Evolutionary conservation across 306 rosid genomes (phyloP).

Genomic region (Casuarina cunninghamiana): DNA sequence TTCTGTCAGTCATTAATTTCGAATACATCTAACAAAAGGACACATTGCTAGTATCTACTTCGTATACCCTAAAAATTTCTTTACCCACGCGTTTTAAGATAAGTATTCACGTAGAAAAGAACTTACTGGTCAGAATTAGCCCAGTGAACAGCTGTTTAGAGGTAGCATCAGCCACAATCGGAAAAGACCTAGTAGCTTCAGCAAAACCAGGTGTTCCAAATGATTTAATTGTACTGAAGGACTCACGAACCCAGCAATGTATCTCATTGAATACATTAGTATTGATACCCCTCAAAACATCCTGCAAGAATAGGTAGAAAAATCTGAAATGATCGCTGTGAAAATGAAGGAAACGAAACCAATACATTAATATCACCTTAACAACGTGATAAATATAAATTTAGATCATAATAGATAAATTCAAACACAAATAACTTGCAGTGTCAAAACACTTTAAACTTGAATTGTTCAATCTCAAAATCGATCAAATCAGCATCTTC

Average conservation of each 20-base stretch:
- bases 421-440: not conserved
- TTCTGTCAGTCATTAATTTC: not conserved
- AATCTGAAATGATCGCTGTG: not conserved
- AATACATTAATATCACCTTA: not conserved
- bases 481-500: not conserved
- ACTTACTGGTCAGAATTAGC: conserved; percentile 73
- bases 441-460: not conserved
- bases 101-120: conserved; percentile 13
- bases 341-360: not conserved
- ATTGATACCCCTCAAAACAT: conserved; percentile 60
- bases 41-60: not conserved
- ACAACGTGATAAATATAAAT: not conserved
- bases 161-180: conserved; percentile 47
- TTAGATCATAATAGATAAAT: not conserved
- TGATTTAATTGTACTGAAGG: conserved; percentile 53
- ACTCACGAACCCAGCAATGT: conserved; percentile 61
- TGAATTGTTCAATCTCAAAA: not conserved
- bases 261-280: conserved; percentile 55
- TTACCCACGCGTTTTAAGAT: not conserved
- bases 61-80: not conserved
- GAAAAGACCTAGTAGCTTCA: conserved; percentile 61
- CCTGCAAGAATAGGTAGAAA: conserved; percentile 36
- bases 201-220: conserved; percentile 42
- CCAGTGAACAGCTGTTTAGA: conserved; percentile 60
- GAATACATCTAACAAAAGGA: not conserved